Percentiles rank a stretch among this genome's conserved stretches.
phyloP scores from a whole-genome alignment of 176 grass and related monocot genomes.

The bread wheat (Triticum aestivum) region IWGSC_CS_RefSeq_v2.1 NC_057804.1:624911611-624912110 shows the following conservation, averaged over 20 bases:
- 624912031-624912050: no score
- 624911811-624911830: conserved; percentile 32
- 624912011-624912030: no score
- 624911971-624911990: background rate
- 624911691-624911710: background rate
- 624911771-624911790: background rate
- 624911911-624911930: background rate
- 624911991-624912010: no score
- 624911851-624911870: background rate
- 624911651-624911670: background rate
- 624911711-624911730: background rate
- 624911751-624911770: conserved; percentile 12
- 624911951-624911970: background rate
- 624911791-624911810: background rate
- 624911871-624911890: background rate
- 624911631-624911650: background rate
- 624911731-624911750: background rate
- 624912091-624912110: no score
- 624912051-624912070: no score
- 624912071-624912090: no score
- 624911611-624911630: background rate
- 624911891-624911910: background rate
- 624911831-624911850: background rate
- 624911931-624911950: background rate
- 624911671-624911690: background rate